Evolutionary conservation across 2,329 filamentous ascomycete species (phyloP), one percentile per base, ranked within the genome.

Genomic region (Lecanosticta acicola): DNA sequence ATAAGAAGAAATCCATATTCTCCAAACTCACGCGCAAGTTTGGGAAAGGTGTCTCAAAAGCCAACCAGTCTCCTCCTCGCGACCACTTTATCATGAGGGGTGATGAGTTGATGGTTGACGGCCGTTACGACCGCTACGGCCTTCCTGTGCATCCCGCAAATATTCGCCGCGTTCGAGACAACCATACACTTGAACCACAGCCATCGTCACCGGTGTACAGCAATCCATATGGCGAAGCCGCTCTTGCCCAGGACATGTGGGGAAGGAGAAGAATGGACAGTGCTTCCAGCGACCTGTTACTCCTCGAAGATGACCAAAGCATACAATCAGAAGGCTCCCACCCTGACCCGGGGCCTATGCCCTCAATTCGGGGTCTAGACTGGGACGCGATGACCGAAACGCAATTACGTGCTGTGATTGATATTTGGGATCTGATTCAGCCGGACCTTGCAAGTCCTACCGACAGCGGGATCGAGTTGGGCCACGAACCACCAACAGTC

Each of bases 391-490:
- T 29, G 24, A 29, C 24, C 24, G 24, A 7, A 11, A 11, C 5
- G 24, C 24, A 29, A 11, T 7, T 11, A 7, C 5, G 11, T 5
- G 24, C 24, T 29, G 7, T 29, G 5, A 29, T 29, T 11, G 11
- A 29, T n/a, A n/a, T n/a, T n/a, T n/a, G 24, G 7, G 11, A 29
- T 29, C 11, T 11, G 24, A 29, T 29, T 29, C 24, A 5, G 24
- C 24, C 11, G 24, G 7, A 29, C 24, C 11, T 29, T 11, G 11
- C 24, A 29, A 53, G 52, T 19, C 50, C 50, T 1, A 35, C 45
- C 1, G 53, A 57, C 40, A 56, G 53, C 32, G 51, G 41, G 2
- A 38, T 49, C n/a, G 37, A 14, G 32, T 44, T 52, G 14, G 39
- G 33, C 9, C 35, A 46, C 8, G 42, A 42, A 1, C 17, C 35